phyloP scores from a whole-genome alignment of 345 rosid species.

The Arabis alpina region DNA sequence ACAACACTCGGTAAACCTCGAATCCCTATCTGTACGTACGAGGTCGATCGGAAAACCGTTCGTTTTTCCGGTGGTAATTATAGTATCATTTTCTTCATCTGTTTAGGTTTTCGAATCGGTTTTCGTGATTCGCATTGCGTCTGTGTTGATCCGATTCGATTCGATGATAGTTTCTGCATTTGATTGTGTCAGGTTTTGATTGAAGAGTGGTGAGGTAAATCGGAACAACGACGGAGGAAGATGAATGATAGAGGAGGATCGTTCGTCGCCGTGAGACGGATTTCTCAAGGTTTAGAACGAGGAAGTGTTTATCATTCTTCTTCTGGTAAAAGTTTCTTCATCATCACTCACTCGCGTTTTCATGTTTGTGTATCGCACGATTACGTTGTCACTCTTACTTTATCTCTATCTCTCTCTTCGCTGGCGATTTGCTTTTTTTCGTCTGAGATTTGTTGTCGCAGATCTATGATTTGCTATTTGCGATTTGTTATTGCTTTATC shows the following conservation, averaged over 20 bases:
- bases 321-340: constrained; percentile 57
- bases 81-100: not conserved
- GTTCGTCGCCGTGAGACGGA: constrained; percentile 97
- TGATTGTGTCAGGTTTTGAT: constrained; percentile 17
- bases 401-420: not conserved
- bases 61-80: constrained; percentile 17
- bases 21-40: not conserved
- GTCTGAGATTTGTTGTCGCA: constrained; percentile 37
- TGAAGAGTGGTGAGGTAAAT: constrained; percentile 9
- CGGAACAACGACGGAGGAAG: constrained; percentile 21
- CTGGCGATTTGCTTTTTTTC: constrained; percentile 18
- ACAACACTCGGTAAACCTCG: constrained; percentile 18
- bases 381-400: constrained; percentile 5
- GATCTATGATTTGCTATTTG: constrained; percentile 41
- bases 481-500: constrained; percentile 36
- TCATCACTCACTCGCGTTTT: constrained; percentile 2
- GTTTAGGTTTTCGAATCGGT: not conserved
- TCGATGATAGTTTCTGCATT: constrained; percentile 29
- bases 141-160: constrained; percentile 26
- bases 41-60: constrained; percentile 12
- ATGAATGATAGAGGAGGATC: constrained; percentile 99
- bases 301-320: constrained; percentile 83
- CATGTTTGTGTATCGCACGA: not conserved
- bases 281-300: constrained; percentile 86
- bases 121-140: constrained; percentile 28